These are phyloP conservation scores for Lepidium sativum DNA, from an alignment of 345 rosid genomes.

Conservation along the genomic window DNA sequence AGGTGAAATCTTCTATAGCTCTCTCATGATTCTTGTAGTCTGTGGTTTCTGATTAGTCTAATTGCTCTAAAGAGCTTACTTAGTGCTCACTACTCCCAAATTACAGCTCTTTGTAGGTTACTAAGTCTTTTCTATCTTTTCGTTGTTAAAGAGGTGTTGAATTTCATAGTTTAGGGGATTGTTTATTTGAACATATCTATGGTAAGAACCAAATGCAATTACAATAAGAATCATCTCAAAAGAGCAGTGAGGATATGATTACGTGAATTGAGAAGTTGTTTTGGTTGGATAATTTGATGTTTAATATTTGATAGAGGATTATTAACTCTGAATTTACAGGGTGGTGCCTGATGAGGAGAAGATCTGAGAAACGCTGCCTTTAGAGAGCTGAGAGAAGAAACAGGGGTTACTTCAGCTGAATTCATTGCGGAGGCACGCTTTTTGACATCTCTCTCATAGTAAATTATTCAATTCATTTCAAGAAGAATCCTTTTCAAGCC, in stretches of 20 bases:
- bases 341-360: conserved; percentile 71
- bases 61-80: neutral
- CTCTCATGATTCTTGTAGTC: neutral
- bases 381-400: conserved; percentile 77
- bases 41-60: neutral
- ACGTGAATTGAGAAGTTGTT: neutral
- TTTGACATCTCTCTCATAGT: conserved; percentile 18
- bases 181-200: neutral
- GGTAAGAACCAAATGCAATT: neutral
- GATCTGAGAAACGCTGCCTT: conserved; percentile 60
- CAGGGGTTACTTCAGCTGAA: conserved; percentile 65
- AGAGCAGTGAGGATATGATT: neutral
- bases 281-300: neutral
- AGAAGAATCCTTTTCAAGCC: neutral
- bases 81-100: neutral
- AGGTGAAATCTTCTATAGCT: conserved; percentile 30
- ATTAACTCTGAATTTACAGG: conserved; percentile 25
- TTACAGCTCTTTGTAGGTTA: neutral
- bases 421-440: conserved; percentile 61
- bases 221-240: neutral
- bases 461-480: conserved; percentile 7
- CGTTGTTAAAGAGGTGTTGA: neutral
- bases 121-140: neutral
- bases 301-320: neutral
- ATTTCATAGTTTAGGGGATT: neutral